Percentiles rank a stretch among this genome's conserved stretches.
Conservation (phyloP, 352 stramenopile genomes). For the Pythium brachiatum region DNA sequence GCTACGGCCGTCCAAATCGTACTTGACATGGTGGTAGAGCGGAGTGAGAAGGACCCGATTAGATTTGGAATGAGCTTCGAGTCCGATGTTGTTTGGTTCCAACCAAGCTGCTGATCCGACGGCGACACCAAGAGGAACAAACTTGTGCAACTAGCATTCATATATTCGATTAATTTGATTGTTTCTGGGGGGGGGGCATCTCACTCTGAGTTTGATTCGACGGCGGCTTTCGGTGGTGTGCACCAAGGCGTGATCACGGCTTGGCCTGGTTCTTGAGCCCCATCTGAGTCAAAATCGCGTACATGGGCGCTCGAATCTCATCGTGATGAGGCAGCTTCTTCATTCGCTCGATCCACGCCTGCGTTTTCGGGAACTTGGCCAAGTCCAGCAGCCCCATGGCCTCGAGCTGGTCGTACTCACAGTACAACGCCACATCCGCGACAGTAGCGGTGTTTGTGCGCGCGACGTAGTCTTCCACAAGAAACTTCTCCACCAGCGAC, state of each 20-base stretch:
- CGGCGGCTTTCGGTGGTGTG: not conserved
- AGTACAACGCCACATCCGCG: slow-evolving; percentile 56
- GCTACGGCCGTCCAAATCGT: not conserved
- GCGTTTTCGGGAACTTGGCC: slow-evolving; percentile 45
- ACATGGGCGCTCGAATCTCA: slow-evolving; percentile 41
- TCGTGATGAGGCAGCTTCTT: slow-evolving; percentile 51
- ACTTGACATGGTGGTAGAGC: not conserved
- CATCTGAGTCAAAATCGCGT: not conserved
- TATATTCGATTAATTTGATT: no score
- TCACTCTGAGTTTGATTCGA: no score
- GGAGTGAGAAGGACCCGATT: not conserved
- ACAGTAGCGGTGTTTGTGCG: slow-evolving; percentile 53
- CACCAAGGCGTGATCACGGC: not conserved
- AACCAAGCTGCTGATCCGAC: not conserved
- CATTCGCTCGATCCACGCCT: slow-evolving; percentile 56
- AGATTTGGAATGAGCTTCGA: no score
- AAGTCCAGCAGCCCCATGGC: slow-evolving; percentile 51
- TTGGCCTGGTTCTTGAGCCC: not conserved
- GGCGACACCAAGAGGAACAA: not conserved
- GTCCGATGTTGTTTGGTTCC: no score
- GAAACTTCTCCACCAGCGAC: slow-evolving; percentile 41
- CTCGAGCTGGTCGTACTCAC: slow-evolving; percentile 63
- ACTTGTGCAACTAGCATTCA: not conserved
- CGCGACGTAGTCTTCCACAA: slow-evolving; percentile 49
- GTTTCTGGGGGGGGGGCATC: no score